Conservation (phyloP, 1,284 basidiomycete species). For the Agaricales sp. region DNA sequence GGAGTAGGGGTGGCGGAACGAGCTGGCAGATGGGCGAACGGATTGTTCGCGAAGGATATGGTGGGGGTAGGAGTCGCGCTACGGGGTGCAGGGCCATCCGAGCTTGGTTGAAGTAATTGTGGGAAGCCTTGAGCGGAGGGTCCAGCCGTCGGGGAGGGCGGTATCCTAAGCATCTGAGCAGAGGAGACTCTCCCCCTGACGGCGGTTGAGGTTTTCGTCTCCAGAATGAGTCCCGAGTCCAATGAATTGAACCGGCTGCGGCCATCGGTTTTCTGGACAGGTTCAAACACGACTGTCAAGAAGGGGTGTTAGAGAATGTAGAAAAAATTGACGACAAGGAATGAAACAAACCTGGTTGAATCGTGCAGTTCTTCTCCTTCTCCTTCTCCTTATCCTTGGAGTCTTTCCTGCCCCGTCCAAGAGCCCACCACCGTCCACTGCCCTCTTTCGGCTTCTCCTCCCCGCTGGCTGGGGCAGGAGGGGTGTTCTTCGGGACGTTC, state of each 20-base stretch:
- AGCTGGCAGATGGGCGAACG: slow-evolving; percentile 14
- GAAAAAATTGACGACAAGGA: slow-evolving; percentile 31
- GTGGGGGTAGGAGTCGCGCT: slow-evolving; percentile 13
- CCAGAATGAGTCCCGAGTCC: slow-evolving; percentile 45
- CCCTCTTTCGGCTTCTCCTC: slow-evolving; percentile 50
- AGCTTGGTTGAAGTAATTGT: neutral
- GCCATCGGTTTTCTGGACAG: slow-evolving; percentile 17
- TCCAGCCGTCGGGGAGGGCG: neutral
- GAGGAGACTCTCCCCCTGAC: neutral
- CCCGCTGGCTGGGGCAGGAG: slow-evolving; percentile 26
- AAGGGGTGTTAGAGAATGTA: slow-evolving; percentile 4
- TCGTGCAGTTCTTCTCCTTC: slow-evolving; percentile 30
- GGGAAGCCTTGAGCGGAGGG: neutral
- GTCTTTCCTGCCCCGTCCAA: slow-evolving; percentile 60
- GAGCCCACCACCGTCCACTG: slow-evolving; percentile 63
- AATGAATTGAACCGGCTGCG: slow-evolving; percentile 55
- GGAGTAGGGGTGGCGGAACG: slow-evolving; percentile 29
- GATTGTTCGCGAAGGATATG: slow-evolving; percentile 10
- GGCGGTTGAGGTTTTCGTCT: slow-evolving; percentile 4
- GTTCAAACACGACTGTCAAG: slow-evolving; percentile 22
- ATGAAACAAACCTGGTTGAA: slow-evolving; percentile 20
- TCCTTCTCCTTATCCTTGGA: slow-evolving; percentile 50
- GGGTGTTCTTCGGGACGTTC: slow-evolving; percentile 32
- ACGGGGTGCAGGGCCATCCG: neutral
- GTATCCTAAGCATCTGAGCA: neutral